Evolutionary conservation across 2,329 filamentous ascomycete species (phyloP), one percentile per base, ranked within the genome.

Genomic region (Ceratocystis alfenasii): DNA sequence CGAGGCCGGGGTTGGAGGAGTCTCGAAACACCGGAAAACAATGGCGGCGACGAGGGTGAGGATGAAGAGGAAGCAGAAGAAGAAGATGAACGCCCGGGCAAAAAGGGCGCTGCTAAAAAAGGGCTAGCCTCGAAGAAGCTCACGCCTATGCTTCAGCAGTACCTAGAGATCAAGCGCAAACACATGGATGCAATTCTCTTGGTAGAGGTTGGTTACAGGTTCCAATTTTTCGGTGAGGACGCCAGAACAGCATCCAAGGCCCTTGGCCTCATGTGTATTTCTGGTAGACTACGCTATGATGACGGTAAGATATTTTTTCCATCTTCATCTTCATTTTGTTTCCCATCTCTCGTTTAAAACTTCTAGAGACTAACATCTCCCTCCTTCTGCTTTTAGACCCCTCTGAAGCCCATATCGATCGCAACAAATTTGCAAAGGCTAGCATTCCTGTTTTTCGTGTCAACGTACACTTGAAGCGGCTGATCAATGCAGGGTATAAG

Each of bases 161-260:
- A 96, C 67, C 81, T 99, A 5, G 92, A 95, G 20, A 95, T 99
- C 75, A 99, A 99, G 77, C 82, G 86, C 68, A 89, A 93, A 70
- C 87, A 97, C 73, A 82, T 90, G 78, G 94, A 97, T 73, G 94
- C 93, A 0, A 72, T 99, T 22, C 80, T 99, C 65, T 88, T 97
- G 12, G 86, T 97, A 64, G 93, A 99, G 74, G 94, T 97, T 7
- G 94, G 94, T 63, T 99, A 99, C 78, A 99, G 99, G 74, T 99
- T 95, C 76, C 87, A 89, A 44, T 96, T 99, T 78, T 96, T 96
- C 73, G 94, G 94, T 10, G 93, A 97, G 72, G 94, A 99, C 77
- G 94, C 94, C 7, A 84, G 91, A 64, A 83, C 85, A 65, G 94
- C 93, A 3, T 89, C 92, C 12, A 95, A 93, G 74, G 90, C 93